Evolutionary conservation across 441 rosid genomes (phyloP).

Genomic region (Isatis lusitanica): DNA sequence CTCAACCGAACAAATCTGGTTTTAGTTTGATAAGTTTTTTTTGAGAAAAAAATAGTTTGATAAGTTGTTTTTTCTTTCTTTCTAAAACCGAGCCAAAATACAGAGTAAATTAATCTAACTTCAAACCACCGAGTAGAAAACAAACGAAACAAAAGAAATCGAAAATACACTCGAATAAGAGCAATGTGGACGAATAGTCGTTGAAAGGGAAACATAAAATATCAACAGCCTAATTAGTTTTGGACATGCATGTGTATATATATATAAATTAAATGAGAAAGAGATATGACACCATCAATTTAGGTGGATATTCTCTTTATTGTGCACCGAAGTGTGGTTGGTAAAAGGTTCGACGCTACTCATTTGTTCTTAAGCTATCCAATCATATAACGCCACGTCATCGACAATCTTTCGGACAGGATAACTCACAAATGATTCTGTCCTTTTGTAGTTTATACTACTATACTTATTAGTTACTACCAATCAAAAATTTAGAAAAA

Average conservation of each 20-base stretch:
- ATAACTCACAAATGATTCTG: background rate
- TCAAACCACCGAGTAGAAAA: background rate
- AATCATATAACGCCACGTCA: constrained; percentile 18
- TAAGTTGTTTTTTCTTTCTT: background rate
- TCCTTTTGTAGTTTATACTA: too few species aligned
- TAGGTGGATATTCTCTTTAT: background rate
- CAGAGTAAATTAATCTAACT: background rate
- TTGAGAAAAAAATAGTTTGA: too few species aligned
- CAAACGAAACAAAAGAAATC: background rate
- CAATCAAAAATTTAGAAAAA: background rate
- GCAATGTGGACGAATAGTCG: background rate
- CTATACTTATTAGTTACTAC: background rate
- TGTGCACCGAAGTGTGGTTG: constrained; percentile 14
- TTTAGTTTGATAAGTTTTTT: background rate
- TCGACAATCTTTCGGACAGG: background rate
- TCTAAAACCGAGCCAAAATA: background rate
- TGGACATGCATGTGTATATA: constrained; percentile 2
- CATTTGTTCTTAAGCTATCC: background rate
- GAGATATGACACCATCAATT: constrained; percentile 20
- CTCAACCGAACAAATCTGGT: background rate
- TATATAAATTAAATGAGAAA: background rate
- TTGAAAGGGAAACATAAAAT: background rate
- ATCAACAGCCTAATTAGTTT: background rate
- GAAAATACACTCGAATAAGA: background rate
- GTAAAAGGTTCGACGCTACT: constrained; percentile 28